Conservation (phyloP, 352 stramenopile species). For the Globisporangium middletonii region DNA sequence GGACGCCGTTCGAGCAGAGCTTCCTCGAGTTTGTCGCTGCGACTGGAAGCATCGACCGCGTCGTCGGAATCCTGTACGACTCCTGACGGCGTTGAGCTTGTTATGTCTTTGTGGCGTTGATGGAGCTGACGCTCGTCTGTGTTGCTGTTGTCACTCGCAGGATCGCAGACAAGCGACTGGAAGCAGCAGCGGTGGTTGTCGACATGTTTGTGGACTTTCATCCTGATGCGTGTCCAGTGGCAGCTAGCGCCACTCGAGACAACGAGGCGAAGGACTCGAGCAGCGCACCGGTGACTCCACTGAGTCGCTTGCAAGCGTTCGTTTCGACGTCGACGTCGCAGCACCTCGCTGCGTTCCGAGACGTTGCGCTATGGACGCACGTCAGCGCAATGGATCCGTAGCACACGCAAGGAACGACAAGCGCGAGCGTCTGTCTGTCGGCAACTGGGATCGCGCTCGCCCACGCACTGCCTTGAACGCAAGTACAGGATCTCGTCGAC, state of each 20-base stretch:
- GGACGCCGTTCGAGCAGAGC: slow-evolving; percentile 30
- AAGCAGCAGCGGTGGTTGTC: slow-evolving; percentile 23
- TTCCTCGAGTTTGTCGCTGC: slow-evolving; percentile 49
- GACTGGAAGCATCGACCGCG: slow-evolving; percentile 17
- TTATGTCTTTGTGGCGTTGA: background rate
- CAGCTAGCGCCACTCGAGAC: background rate
- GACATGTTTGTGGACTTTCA: slow-evolving; percentile 40
- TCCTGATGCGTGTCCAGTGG: background rate
- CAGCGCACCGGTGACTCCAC: background rate
- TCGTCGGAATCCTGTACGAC: slow-evolving; percentile 18
- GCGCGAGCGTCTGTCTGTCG: too few species aligned
- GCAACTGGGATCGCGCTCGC: too few species aligned
- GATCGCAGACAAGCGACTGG: slow-evolving; percentile 34
- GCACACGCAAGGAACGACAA: too few species aligned
- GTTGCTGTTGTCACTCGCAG: slow-evolving; percentile 11
- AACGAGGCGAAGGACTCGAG: background rate
- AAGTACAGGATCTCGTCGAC: background rate
- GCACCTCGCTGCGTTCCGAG: slow-evolving; percentile 13
- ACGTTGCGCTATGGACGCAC: slow-evolving; percentile 8
- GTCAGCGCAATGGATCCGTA: too few species aligned
- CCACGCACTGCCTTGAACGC: too few species aligned
- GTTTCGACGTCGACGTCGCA: slow-evolving; percentile 15
- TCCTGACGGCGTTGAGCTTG: background rate
- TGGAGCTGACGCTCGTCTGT: background rate
- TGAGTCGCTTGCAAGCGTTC: slow-evolving; percentile 16